These are phyloP conservation scores for Cucurbita maxima DNA, from an alignment of 306 rosid genomes.

Conservation along the genomic window DNA sequence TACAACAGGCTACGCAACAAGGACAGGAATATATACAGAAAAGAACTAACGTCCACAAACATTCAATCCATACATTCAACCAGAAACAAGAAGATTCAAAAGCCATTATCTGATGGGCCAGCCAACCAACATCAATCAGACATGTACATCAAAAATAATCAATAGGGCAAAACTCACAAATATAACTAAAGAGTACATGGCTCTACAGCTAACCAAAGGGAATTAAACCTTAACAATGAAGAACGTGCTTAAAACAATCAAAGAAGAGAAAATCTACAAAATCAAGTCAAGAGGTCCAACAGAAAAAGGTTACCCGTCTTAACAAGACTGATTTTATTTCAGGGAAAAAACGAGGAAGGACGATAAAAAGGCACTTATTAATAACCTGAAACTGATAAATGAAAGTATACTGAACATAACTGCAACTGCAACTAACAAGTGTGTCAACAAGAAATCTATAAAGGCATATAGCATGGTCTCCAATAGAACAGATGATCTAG, in stretches of 20 bases:
- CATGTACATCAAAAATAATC: neutral
- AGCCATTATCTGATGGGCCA: neutral
- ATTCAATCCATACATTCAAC: neutral
- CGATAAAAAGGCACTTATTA: neutral
- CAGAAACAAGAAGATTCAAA: neutral
- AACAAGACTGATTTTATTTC: neutral
- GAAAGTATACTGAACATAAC: neutral
- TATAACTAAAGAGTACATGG: no score
- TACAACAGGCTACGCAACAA: conserved; percentile 3
- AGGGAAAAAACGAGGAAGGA: neutral
- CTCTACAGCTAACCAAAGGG: neutral
- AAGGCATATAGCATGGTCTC: neutral
- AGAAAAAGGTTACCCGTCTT: neutral
- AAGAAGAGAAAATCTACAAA: neutral
- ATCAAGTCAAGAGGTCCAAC: neutral
- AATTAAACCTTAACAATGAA: neutral
- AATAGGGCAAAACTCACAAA: neutral
- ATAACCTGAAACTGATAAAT: neutral
- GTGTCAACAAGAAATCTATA: neutral
- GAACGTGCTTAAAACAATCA: neutral
- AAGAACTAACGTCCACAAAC: neutral
- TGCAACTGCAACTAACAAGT: neutral
- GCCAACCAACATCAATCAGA: neutral
- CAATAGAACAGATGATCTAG: neutral
- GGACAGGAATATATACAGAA: neutral